A percentile compares a stretch with the other conserved stretches of the same genome.
These are phyloP conservation scores for Ophioceras dolichostomum DNA, from an alignment of 2,329 filamentous ascomycete genomes.

Conservation along the genomic window DNA sequence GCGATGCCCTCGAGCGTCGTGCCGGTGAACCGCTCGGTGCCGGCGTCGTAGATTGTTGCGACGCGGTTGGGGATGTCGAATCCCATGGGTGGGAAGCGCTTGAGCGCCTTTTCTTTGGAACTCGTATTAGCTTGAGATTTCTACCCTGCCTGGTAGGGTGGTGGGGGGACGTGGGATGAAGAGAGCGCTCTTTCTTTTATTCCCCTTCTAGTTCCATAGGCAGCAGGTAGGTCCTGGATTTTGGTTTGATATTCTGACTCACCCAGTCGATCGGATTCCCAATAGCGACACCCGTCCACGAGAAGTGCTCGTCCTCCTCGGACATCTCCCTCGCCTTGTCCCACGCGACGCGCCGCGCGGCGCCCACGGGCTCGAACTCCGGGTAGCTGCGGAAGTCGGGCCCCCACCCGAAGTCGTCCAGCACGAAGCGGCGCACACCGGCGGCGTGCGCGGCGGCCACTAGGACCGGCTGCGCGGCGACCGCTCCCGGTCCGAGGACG, in stretches of 20 bases:
- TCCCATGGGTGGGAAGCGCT: conserved; percentile 36
- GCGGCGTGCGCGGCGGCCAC: conserved; percentile 43
- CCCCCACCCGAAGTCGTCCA: conserved; percentile 36
- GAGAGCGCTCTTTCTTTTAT: background rate
- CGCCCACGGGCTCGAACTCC: conserved; percentile 12
- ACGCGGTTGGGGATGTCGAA: conserved; percentile 33
- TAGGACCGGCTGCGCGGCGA: conserved; percentile 34
- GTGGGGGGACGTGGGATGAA: too few species aligned
- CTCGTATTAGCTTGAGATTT: background rate
- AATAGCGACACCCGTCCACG: conserved; percentile 44
- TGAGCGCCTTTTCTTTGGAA: conserved; percentile 10
- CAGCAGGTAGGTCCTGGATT: background rate
- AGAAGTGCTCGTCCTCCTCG: conserved; percentile 30
- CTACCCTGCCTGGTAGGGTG: too few species aligned
- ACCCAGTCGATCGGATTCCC: conserved; percentile 50
- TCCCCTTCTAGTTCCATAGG: too few species aligned
- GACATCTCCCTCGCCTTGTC: conserved; percentile 36
- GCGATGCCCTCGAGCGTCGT: conserved; percentile 39
- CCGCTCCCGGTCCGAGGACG: conserved; percentile 25
- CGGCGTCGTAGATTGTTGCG: conserved; percentile 40
- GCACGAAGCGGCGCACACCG: conserved; percentile 43
- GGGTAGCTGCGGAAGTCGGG: conserved; percentile 12
- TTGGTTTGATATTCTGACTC: conserved; percentile 4
- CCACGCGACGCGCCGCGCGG: conserved; percentile 18
- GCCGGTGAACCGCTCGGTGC: conserved; percentile 33